Base-by-base conservation (phyloP, 192 early-diverging fungal species). In the Entomortierella parvispora region DNA sequence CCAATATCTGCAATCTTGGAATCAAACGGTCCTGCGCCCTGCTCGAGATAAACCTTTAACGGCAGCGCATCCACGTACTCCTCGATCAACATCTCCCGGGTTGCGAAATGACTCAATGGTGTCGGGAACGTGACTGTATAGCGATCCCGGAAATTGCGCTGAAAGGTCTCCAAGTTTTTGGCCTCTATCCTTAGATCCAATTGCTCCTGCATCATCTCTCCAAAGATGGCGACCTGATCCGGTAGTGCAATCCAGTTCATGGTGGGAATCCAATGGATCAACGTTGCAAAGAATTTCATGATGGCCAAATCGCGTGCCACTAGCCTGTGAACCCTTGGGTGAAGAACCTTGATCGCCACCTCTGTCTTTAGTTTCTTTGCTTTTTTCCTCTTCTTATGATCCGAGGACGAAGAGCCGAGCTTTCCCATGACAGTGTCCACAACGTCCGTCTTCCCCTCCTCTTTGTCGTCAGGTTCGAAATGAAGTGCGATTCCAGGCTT, bases 271-370 rank as follows among this genome's bases (percentile, higher is more conserved):
- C 65, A 44, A 23, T 88, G 81, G 7, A 97, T 71, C 28, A 91
- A 23, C 14, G 57, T 65, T 12, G 94, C 95, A 45, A 90, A 88
- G 52, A 84, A 82, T 12, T 64, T 51, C 86, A 99, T 94, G 50
- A 98, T 95, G 22, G 83, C 85, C 67, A 99, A 79, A 71, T 99
- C 97, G 10, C 90, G 83, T 6, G 78, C 57, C n/a, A 99, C 92
- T 29, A 86, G 69, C 9, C 70, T 57, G 22, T 71, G 85, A 0
- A 92, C 95, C 12, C 86, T 81, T 6, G 97, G 97, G 69, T 98
- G 97, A 29, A 97, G 78, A 17, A 99, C 90, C 70, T 99, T 99
- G 63, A 99, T 88, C 0, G 95, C 96, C 14, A 93, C 90, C 0
- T 83, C 71, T 4, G 83, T 85, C 25, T 81, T 78, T 22, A 80